Evolutionary conservation across 805 yeast genomes (phyloP).

Genomic region (Kodamaea nitidulidarum): DNA sequence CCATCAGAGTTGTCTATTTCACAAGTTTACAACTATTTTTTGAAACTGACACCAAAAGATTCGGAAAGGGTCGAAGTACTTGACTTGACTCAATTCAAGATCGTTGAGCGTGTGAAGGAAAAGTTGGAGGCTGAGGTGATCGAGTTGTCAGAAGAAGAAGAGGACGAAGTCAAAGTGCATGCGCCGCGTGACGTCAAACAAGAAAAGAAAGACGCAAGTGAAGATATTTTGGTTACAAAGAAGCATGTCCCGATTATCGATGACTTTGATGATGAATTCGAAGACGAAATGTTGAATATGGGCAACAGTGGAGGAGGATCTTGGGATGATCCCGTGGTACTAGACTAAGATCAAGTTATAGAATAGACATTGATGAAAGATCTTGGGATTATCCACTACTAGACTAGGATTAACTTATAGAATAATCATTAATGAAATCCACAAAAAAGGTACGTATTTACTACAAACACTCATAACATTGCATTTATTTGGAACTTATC

Average conservation of each 20-base stretch:
- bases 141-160: constrained; percentile 31
- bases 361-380: background rate
- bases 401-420: too few relatives aligned
- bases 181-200: background rate
- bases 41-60: constrained; percentile 34
- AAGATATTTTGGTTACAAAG: background rate
- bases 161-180: constrained; percentile 2
- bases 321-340: constrained; percentile 38
- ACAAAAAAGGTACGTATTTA: too few relatives aligned
- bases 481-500: too few relatives aligned
- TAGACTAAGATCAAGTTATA: constrained; percentile 20
- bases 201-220: constrained; percentile 1
- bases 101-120: constrained; percentile 24
- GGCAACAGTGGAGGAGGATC: constrained; percentile 28
- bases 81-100: constrained; percentile 31
- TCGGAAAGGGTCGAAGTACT: constrained; percentile 33
- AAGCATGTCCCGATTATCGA: constrained; percentile 9
- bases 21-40: constrained; percentile 39
- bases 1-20: constrained; percentile 33
- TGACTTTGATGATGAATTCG: constrained; percentile 29
- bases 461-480: too few relatives aligned
- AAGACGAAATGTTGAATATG: constrained; percentile 23
- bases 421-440: too few relatives aligned
- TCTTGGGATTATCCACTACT: too few relatives aligned
- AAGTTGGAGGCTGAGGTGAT: constrained; percentile 18